Evolutionary conservation across 805 yeast genomes (phyloP), one percentile per base, ranked within the genome.

Genomic region (Naumovozyma baii): DNA sequence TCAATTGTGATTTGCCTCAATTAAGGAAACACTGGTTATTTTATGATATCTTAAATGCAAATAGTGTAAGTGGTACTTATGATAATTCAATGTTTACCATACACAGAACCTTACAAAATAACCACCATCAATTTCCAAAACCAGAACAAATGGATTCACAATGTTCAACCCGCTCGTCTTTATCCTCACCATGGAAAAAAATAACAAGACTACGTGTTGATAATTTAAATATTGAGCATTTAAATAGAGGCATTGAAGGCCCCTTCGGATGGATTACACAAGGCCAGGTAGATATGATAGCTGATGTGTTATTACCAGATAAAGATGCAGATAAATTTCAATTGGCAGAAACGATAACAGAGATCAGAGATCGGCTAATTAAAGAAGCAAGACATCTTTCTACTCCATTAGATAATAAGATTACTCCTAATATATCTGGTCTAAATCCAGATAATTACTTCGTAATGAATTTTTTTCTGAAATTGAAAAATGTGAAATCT

Each of bases 231-330:
- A 73, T 92, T 30, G 95, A 90, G 49, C 97, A 92, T 61, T 63
- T 92, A 42, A 92, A 92, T 55, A 75, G 84, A 1, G 97, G 96
- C 0, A 72, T 84, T 41, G 78, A 79, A 39, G 98, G 99, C 0
- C 95, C 97, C 10, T 86, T 92, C 61, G 96, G 97, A 5, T 92
- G 99, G 99, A 90, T 92, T 40, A 78, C 85, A 4, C 72, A 75
- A 45, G 98, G 99, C 12, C 78, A 78, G 38, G 97, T 90, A 17
- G 96, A 92, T 60, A 80, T 92, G 79, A 66, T 85, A 46, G 96
- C 96, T 5, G 96, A 92, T 55, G 76, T 90, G 14, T 75, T 80
- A 71, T 78, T 87, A 2, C 94, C 95, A 0, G 74, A 75, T 35
- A 78, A 75, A 38, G 68, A 70, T 32, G 73, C 74, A 26, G 76